Evolutionary conservation across 2,329 filamentous ascomycete genomes (phyloP).

Genomic region (Akanthomyces lecanii): DNA sequence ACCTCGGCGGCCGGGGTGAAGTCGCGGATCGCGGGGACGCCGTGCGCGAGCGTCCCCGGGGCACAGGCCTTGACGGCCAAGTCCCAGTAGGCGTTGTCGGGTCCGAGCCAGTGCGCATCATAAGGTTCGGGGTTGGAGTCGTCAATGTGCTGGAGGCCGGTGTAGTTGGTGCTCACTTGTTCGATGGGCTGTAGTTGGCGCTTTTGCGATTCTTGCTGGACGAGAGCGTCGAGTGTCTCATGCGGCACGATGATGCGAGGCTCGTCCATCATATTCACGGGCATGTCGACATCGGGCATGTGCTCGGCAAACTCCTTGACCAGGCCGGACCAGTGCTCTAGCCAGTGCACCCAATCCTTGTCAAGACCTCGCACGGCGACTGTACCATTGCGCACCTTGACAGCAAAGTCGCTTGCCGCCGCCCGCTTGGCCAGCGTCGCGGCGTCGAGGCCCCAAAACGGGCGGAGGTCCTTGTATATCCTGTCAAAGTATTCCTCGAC

Average conservation of each 20-base stretch:
- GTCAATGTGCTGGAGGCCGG: constrained; percentile 37
- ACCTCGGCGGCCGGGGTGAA: constrained; percentile 30
- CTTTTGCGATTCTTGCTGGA: constrained; percentile 43
- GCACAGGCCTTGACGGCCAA: constrained; percentile 53
- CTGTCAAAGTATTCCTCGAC: constrained; percentile 63
- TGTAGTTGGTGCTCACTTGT: constrained; percentile 41
- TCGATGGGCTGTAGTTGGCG: constrained; percentile 40
- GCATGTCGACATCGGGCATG: constrained; percentile 62
- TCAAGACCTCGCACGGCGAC: constrained; percentile 38
- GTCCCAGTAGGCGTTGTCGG: constrained; percentile 54
- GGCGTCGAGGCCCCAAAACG: constrained; percentile 55
- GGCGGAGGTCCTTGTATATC: constrained; percentile 58
- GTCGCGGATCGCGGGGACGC: constrained; percentile 31
- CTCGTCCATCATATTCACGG: constrained; percentile 62
- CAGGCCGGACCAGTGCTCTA: constrained; percentile 45
- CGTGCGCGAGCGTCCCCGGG: constrained; percentile 46
- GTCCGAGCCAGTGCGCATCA: constrained; percentile 45
- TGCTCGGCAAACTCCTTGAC: constrained; percentile 48
- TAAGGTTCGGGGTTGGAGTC: constrained; percentile 31
- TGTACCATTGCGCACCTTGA: constrained; percentile 44
- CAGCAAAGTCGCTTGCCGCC: constrained; percentile 41
- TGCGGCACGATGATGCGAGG: constrained; percentile 57
- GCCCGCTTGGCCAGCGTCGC: constrained; percentile 37
- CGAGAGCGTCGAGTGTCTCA: constrained; percentile 49
- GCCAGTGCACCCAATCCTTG: constrained; percentile 39